Conservation (phyloP, 2,329 filamentous ascomycete genomes). For the Neonectria hederae region DNA sequence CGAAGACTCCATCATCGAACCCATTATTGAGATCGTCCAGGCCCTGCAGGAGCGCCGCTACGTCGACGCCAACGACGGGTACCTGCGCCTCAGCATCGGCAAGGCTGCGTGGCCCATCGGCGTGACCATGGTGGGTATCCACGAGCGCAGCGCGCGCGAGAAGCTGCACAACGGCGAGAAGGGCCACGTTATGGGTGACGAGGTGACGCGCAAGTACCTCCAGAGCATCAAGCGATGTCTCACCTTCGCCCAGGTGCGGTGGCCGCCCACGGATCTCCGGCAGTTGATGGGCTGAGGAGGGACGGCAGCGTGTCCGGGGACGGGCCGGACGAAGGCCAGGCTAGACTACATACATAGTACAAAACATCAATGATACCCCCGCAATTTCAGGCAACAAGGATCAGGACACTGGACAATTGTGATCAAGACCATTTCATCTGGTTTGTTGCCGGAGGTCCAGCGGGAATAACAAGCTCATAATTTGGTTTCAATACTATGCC, state of each 20-base stretch:
- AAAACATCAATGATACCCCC: conserved; percentile 37
- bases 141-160: conserved; percentile 94
- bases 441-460: background rate
- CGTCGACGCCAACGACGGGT: conserved; percentile 96
- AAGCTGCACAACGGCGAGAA: conserved; percentile 90
- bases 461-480: conserved; percentile 14
- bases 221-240: conserved; percentile 98
- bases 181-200: conserved; percentile 97
- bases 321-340: conserved; percentile 6
- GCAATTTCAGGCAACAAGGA: conserved; percentile 12
- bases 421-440: background rate
- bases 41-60: conserved; percentile 91
- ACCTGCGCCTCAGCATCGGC: conserved; percentile 90
- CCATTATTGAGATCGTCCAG: conserved; percentile 90
- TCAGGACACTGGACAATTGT: background rate
- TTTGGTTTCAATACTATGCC: conserved; percentile 21
- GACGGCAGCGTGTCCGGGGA: background rate
- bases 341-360: background rate
- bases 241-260: conserved; percentile 95
- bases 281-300: conserved; percentile 82
- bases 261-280: conserved; percentile 90
- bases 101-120: conserved; percentile 99
- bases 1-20: conserved; percentile 80
- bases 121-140: conserved; percentile 99
- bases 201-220: conserved; percentile 92